Conservation (phyloP, 2,329 filamentous ascomycete species). For the Aspergillus texensis region DNA sequence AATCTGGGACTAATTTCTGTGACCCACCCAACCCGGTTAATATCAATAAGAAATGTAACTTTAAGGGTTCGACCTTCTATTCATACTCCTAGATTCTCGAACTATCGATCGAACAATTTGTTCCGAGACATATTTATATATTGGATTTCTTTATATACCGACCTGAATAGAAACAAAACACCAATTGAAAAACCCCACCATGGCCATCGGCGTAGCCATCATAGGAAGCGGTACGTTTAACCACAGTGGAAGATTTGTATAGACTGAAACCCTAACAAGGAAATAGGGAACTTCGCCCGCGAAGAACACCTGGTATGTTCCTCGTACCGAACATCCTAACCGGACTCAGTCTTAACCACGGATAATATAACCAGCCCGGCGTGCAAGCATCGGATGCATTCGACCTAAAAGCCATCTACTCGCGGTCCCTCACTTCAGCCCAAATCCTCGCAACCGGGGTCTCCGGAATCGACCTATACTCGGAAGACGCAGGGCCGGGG, state of each 20-base stretch:
- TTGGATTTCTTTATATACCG: neutral
- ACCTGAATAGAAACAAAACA: neutral
- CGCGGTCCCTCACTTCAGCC: constrained; percentile 60
- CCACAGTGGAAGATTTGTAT: neutral
- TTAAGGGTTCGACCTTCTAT: neutral
- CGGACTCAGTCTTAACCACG: neutral
- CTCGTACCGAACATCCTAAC: neutral
- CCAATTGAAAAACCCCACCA: constrained; percentile 13
- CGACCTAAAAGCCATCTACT: constrained; percentile 60
- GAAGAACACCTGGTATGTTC: constrained; percentile 56
- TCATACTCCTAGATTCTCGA: neutral
- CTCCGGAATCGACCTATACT: constrained; percentile 55
- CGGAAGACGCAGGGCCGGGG: constrained; percentile 53
- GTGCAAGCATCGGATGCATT: constrained; percentile 50
- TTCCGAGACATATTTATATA: neutral
- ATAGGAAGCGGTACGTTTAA: constrained; percentile 52
- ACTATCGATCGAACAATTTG: neutral
- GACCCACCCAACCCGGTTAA: constrained; percentile 3
- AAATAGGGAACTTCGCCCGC: constrained; percentile 56
- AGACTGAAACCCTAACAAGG: neutral
- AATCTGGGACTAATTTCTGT: constrained; percentile 15
- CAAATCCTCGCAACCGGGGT: constrained; percentile 39
- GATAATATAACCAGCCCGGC: constrained; percentile 48
- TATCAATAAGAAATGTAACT: neutral
- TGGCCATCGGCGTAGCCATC: constrained; percentile 53